These are phyloP conservation scores for Phycomyces nitens DNA, from an alignment of 192 early-diverging fungal species.

Conservation along the genomic window DNA sequence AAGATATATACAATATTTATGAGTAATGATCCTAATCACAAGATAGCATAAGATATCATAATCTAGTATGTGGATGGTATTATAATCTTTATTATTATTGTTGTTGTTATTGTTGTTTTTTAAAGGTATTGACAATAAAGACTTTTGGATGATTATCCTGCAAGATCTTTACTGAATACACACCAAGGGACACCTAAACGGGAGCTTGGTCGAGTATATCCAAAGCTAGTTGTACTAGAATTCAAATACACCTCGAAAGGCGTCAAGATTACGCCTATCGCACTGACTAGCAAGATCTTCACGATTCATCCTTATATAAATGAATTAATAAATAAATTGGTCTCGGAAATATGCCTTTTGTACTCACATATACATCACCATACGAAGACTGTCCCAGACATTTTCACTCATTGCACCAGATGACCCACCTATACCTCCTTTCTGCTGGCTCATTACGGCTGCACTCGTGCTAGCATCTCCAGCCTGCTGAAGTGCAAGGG, in stretches of 20 bases:
- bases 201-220: too few species aligned
- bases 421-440: slow-evolving; percentile 34
- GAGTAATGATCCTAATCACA: slow-evolving; percentile 31
- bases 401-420: slow-evolving; percentile 64
- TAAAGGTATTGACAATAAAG: too few species aligned
- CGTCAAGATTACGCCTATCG: slow-evolving; percentile 71
- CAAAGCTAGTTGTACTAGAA: slow-evolving; percentile 48
- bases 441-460: slow-evolving; percentile 30
- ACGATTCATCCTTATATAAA: slow-evolving; percentile 69
- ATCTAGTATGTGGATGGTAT: too few species aligned
- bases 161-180: too few species aligned
- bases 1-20: slow-evolving; percentile 45
- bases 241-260: slow-evolving; percentile 83
- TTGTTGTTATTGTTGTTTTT: too few species aligned
- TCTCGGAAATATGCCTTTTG: neutral
- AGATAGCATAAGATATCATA: slow-evolving; percentile 9
- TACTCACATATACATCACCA: slow-evolving; percentile 51
- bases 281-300: slow-evolving; percentile 80
- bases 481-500: slow-evolving; percentile 75
- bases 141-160: too few species aligned
- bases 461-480: slow-evolving; percentile 39
- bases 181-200: too few species aligned
- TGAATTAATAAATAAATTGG: slow-evolving; percentile 13
- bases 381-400: slow-evolving; percentile 83
- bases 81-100: too few species aligned